phyloP scores from a whole-genome alignment of 2,329 filamentous ascomycete genomes.

The Trichoderma afroharzianum region DNA sequence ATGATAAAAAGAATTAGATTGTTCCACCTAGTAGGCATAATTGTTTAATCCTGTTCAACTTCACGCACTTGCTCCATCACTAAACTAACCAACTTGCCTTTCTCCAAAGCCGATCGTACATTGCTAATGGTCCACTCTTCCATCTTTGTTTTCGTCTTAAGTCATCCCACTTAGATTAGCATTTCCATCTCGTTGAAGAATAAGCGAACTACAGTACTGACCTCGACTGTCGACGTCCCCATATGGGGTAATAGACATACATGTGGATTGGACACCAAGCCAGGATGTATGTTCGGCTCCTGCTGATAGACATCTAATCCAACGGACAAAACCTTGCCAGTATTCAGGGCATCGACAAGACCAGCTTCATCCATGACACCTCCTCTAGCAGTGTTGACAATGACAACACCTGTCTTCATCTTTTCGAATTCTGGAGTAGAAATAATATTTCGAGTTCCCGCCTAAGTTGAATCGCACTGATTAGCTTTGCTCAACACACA shows the following conservation, averaged over 20 bases:
- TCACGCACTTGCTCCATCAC: not conserved
- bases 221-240: not conserved
- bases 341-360: conserved; percentile 43
- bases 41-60: not conserved
- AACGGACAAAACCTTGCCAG: conserved; percentile 42
- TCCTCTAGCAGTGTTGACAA: conserved; percentile 52
- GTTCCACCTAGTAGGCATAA: not conserved
- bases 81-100: not conserved
- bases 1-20: not conserved
- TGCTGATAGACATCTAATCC: conserved; percentile 47
- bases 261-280: not conserved
- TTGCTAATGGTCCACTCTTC: not conserved
- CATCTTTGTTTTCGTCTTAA: not conserved
- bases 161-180: not conserved
- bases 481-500: not conserved
- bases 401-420: conserved; percentile 45
- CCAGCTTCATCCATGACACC: conserved; percentile 47
- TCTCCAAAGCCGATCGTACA: not conserved
- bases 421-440: conserved; percentile 34
- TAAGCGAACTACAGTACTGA: not conserved
- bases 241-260: not conserved
- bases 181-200: not conserved
- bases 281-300: conserved; percentile 39
- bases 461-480: not conserved
- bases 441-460: not conserved